Evolutionary conservation across 2,329 filamentous ascomycete genomes (phyloP), one percentile per base, ranked within the genome.

Genomic region (Calycina herbarum): DNA sequence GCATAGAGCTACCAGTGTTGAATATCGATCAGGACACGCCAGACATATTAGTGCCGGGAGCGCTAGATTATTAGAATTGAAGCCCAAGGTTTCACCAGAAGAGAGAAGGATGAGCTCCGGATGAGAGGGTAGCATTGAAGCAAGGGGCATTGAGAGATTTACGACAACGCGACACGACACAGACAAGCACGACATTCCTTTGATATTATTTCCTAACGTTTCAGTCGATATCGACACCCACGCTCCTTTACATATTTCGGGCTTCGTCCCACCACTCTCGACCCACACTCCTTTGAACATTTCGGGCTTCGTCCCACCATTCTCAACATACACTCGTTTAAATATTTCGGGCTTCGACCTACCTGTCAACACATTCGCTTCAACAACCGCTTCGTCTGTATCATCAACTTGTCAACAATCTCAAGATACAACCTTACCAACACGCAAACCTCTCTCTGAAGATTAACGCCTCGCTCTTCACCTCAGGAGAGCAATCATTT

Each of bases 11-110:
- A 88, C 83, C 61, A 94, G 90, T 76, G 81, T 94, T 65, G 86
- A 89, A 67, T 64, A 73, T 60, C 85, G 86, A 65, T 86, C 82
- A 72, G 82, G 83, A 10, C 90, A 94, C 71, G 85, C 82, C 24
- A 84, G 89, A 63, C 89, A 89, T 69, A 88, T 93, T 73, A 94
- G 90, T 73, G 89, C 90, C 57, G 91, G 91, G 60, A 94, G 90
- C 73, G 91, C 91, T 11, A 90, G 87, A 77, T 78, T 94, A 61
- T 79, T 95, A 60, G 88, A 93, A 60, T 82, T 94, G 58, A 82
- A 83, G 24, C 82, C 85, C 27, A 81, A 84, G 31, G 76, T 76
- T 57, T 89, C 86, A 27, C 77, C 79, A 13, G 86, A 88, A 68
- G 79, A 77, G 54, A 82, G 79, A 74, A 77, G 77, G 70, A 76